Base-by-base conservation (phyloP, 345 rosid species). In the Lumnitzera littorea region DNA sequence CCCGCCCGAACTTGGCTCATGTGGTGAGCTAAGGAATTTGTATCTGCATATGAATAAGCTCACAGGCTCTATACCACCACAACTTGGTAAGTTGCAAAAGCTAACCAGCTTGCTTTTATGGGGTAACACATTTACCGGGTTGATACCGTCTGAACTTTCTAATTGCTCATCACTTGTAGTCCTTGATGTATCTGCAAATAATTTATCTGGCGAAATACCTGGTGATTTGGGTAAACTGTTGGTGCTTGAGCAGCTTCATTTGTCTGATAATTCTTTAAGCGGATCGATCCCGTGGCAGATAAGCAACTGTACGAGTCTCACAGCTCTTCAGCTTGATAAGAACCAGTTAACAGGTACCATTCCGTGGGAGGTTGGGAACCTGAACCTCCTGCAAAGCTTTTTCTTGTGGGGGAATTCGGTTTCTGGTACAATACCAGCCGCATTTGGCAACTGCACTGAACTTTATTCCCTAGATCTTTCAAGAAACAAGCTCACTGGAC, bases 1-100 rank as follows among this genome's bases (percentile, higher is more conserved):
- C 63, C 95, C 98, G 10, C 76, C 88, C 27, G 91, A 92, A 66
- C 88, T 92, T 5, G 95, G 96, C 46, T 62, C 69, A 17, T 92
- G 96, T 60, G 72, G 76, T 0, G 95, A 87, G 79, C 74, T 92
- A 46, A 86, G 91, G 72, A 85, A 92, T 70, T 69, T 92, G 87
- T 87, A 89, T 76, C 69, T 92, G 79, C 91, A 92, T 76, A 84
- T 87, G 95, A 92, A 89, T 66, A 92, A 89, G 82, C 96, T 89
- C 62, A 82, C 86, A n/a, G 98, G 97, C 23, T 66, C 87, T 11
- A 83, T 92, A 50, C 96, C 97, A 53, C 70, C 81, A 62, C 81
- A 82, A 57, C 60, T 92, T 56, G 98, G 98, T 51, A 84, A 76
- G 82, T 76, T 92, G 63, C 88, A 85, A 64, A 84, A 89, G 78